Base-by-base conservation (phyloP, 177 flowering plant genomes). In the Vitis hybrid region DNA sequence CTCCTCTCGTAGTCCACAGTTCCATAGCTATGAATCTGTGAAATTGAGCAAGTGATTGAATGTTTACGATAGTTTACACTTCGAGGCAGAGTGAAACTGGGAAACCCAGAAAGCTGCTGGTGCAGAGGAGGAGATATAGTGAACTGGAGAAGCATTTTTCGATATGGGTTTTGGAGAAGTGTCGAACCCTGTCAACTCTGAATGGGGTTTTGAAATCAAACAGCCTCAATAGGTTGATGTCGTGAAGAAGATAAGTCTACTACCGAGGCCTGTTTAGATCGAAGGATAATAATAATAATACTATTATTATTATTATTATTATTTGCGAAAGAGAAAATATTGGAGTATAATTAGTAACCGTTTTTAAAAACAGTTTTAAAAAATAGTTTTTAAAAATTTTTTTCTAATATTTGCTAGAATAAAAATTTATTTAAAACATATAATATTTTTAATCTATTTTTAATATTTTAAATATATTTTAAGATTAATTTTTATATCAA, bases 1-100 rank as follows among this genome's bases (percentile, higher is more conserved):
- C 83, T 83, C 14, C 79, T 75, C 84, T 92, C 98, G 55, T 76
- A 86, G 70, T 88, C 97, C 57, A 75, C 74, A 1, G 91, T 88
- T 4, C 91, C 89, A 71, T 88, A 84, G 79, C 79, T 85, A 60
- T 88, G 84, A 19, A 81, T 74, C 67, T 84, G 79, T 4, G 97
- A 83, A 3, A 83, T 74, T 4, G 86, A 86, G 65, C 79, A 74
- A 3, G 70, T 70, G 67, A 81, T 52, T 18, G 70, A 34, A 65
- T 59, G 30, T 55, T 74, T 70, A 18, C 30, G 62, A 40, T 13
- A 56, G 21, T 52, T 62, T 10, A 55, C 3, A 2, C 48, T 54
- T 8, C 19, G 67, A 62, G 17, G 55, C 52, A 30, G 54, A 52
- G 73, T 49, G n/a, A 70, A 45, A 32, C 45, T 63, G 66, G 70